Evolutionary conservation across 768 basidiomycete genomes (phyloP).

Genomic region (Kwoniella europaea): DNA sequence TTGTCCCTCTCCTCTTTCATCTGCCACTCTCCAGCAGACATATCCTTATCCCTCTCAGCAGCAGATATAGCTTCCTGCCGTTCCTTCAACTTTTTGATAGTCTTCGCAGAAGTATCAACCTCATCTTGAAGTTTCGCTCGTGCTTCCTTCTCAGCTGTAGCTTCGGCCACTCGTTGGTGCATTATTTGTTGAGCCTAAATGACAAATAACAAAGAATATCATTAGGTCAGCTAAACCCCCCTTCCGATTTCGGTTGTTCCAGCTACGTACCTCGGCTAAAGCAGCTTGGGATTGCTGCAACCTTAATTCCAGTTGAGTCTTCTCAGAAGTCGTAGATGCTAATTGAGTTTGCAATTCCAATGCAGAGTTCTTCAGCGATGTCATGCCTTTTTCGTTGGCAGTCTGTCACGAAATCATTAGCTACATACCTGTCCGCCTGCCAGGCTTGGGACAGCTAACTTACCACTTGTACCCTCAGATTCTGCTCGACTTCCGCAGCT

Average conservation of each 20-base stretch:
- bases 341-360: constrained; percentile 49
- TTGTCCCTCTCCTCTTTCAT: constrained; percentile 51
- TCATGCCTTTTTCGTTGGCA: constrained; percentile 56
- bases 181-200: constrained; percentile 51
- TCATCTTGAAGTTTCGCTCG: constrained; percentile 54
- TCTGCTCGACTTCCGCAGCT: constrained; percentile 69
- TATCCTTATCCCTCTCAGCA: constrained; percentile 14
- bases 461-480: constrained; percentile 68
- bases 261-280: constrained; percentile 46
- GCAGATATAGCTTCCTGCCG: constrained; percentile 43
- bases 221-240: too few relatives aligned
- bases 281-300: constrained; percentile 42
- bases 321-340: constrained; percentile 44
- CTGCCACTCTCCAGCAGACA: constrained; percentile 36
- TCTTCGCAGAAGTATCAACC: constrained; percentile 38
- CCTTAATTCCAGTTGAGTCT: constrained; percentile 43
- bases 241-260: too few relatives aligned
- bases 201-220: too few relatives aligned
- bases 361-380: constrained; percentile 51
- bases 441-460: too few relatives aligned
- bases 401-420: constrained; percentile 56
- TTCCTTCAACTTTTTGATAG: constrained; percentile 55
- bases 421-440: too few relatives aligned
- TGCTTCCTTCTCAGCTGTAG: constrained; percentile 47
- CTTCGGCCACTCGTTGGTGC: constrained; percentile 47